Base-by-base conservation (phyloP, 495 filamentous ascomycete species). In the Saxispiralis lemnorum region DNA sequence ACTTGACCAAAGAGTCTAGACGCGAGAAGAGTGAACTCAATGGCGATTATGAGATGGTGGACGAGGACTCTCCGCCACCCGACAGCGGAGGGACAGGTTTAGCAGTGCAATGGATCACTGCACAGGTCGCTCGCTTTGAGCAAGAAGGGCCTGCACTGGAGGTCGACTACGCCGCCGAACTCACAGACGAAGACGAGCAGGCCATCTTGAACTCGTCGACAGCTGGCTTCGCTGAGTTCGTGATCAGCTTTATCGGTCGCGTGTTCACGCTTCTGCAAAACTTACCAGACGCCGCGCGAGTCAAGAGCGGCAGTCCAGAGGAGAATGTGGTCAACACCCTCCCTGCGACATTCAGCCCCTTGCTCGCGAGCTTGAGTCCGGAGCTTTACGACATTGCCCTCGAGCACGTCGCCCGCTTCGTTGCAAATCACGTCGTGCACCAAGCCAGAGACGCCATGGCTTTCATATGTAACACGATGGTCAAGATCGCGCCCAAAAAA, bases 401-500 rank as follows among this genome's bases (percentile, higher is more conserved):
- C 41, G 75, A 87, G 38, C 95, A 96, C 63, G 77, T 99, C 41
- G 81, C 83, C 2, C 71, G 84, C 43, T 96, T 96, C 56, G 80
- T 95, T n/a, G 76, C 78, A 16, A 81, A 81, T 49, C 92, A 99
- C 66, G 92, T 96, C 32, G 87, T 96, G 17, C 87, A 99, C 53
- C 89, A 96, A 60, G 88, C 89, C 32, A 70, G 89, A 47, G 89
- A 99, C 67, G 89, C 92, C 14, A 94, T 96, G 83, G 89, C 89
- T 1, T 99, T 93, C 67, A 94, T 95, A 34, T 93, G 85, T 69
- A 96, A 93, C 57, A 79, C 80, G 0, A 66, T 96, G 15, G 92
- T 87, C 71, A 96, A 96, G 62, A 79, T 88, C 51, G 82, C 88
- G 51, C 89, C 89, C 0, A 77, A 84, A 54, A 93, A 93, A 65